Evolutionary conservation across 805 yeast species (phyloP), one percentile per base, ranked within the genome.

Genomic region (Kuraishia ogatae): DNA sequence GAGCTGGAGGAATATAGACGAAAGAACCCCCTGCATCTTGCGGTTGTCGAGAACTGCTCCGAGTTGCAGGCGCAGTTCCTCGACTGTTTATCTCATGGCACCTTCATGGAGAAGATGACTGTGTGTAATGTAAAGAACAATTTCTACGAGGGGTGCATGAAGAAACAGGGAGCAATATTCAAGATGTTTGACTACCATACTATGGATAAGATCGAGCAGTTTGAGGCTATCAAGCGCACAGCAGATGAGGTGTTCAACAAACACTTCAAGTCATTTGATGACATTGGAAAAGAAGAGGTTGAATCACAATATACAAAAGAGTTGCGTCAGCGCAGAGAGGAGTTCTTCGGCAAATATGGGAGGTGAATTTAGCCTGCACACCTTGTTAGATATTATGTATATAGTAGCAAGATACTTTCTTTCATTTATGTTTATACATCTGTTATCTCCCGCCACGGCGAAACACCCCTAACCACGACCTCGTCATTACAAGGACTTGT

Each of bases 401-500:
- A 28, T 19, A 50, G 19, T 19, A 19, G 23, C 11, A 7, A n/a
- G n/a, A 47, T 21, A 21, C n/a, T 10, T 21, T n/a, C 19, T 47
- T 47, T 47, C 15, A 23, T 21, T 47, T 15, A 13, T n/a, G 26
- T 47, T 11, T 47, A 20, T 47, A 8, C 43, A 35, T 35, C 43
- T 26, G 29, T 26, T 26, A 10, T 26, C 10, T 6, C 29, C 13
- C 43, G 4, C 6, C 43, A 35, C 29, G n/a, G n/a, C n/a, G n/a
- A n/a, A n/a, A 13, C 21, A n/a, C n/a, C 10, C 21, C 17, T 48
- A 48, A 7, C n/a, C 21, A n/a, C n/a, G 21, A 49, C 24, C 17
- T 11, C 55, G n/a, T n/a, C n/a, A n/a, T 26, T 61, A 86, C 63
- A 89, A 77, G 62, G 87, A 81, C 71, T 92, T 89, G 74, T 94